Conservation (phyloP, 2,329 filamentous ascomycete species). For the Daldinia eschscholtzii region DNA sequence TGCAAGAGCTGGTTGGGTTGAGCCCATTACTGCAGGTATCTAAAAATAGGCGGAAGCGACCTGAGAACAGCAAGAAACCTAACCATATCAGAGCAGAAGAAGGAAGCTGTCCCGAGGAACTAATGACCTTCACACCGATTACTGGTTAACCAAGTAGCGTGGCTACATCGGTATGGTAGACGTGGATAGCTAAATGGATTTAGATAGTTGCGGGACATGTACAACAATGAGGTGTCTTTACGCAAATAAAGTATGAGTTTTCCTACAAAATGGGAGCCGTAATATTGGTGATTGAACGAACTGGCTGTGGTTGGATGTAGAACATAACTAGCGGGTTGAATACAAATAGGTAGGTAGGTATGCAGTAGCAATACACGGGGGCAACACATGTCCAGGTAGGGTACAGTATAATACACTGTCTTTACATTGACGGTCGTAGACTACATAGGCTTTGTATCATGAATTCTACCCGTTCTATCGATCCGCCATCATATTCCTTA, state of each 20-base stretch:
- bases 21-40: too few relatives aligned
- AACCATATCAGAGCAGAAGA: too few relatives aligned
- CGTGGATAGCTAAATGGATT: background rate
- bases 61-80: too few relatives aligned
- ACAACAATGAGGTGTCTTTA: background rate
- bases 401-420: constrained; percentile 48
- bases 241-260: background rate
- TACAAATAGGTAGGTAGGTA: too few relatives aligned
- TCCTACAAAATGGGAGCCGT: background rate
- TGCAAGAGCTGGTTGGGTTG: too few relatives aligned
- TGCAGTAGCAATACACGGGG: constrained; percentile 6
- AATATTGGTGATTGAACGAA: background rate
- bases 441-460: constrained; percentile 33
- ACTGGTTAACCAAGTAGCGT: too few relatives aligned
- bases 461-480: constrained; percentile 63
- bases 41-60: too few relatives aligned
- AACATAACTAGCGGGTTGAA: background rate
- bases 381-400: constrained; percentile 22
- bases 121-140: too few relatives aligned
- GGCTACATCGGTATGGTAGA: too few relatives aligned
- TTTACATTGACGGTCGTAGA: constrained; percentile 44
- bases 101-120: too few relatives aligned
- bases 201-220: background rate
- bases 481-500: constrained; percentile 87
- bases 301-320: background rate